Evolutionary conservation across 164 flowering plant genomes (phyloP).

Genomic region (Euptelea pleiosperma): DNA sequence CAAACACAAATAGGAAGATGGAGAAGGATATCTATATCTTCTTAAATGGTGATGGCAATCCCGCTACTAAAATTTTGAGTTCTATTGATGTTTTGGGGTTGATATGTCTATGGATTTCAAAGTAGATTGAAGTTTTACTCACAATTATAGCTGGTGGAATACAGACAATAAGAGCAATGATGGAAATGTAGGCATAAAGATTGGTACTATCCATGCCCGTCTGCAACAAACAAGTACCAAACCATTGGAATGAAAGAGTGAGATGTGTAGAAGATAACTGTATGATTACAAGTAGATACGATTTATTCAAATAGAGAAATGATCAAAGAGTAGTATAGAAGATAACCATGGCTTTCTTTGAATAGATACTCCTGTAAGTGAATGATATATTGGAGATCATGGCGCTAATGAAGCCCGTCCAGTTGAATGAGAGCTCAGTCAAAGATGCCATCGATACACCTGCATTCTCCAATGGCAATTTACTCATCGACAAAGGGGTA

Average conservation of each 20-base stretch:
- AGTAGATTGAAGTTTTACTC: slow-evolving; percentile 28
- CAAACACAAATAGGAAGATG: neutral
- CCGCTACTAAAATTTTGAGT: no score
- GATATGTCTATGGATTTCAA: neutral
- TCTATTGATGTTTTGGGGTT: no score
- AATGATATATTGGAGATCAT: slow-evolving; percentile 98
- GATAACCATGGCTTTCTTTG: slow-evolving; percentile 95
- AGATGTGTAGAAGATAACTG: neutral
- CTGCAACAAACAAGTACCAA: slow-evolving; percentile 40
- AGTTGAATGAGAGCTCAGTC: slow-evolving; percentile 96
- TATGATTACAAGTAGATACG: neutral
- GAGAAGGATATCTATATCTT: no score
- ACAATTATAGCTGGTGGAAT: slow-evolving; percentile 90
- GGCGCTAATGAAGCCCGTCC: slow-evolving; percentile 94
- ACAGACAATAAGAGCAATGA: slow-evolving; percentile 85
- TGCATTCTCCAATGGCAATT: slow-evolving; percentile 19
- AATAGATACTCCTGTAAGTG: slow-evolving; percentile 93
- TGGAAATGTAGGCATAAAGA: slow-evolving; percentile 89
- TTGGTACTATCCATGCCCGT: slow-evolving; percentile 94
- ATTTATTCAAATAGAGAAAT: neutral
- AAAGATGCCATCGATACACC: slow-evolving; percentile 98
- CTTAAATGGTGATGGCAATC: no score
- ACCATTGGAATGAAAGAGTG: neutral
- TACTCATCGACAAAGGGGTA: neutral
- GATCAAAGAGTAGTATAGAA: slow-evolving; percentile 8